These are phyloP conservation scores for Rutstroemia sp. DNA, from an alignment of 2,329 filamentous ascomycete genomes.

Conservation along the genomic window DNA sequence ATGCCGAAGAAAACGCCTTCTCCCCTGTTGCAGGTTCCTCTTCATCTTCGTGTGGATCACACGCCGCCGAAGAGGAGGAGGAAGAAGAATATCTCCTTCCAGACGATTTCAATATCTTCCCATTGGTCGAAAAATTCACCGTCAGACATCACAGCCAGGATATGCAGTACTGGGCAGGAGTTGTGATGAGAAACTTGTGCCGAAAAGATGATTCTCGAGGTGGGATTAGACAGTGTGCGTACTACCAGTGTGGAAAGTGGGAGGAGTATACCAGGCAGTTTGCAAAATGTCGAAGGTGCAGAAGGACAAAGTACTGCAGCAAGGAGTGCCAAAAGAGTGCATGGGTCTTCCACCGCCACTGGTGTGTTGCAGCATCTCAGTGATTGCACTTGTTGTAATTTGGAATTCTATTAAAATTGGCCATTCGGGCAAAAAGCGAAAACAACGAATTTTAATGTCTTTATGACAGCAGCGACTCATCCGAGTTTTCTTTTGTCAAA, in stretches of 20 bases:
- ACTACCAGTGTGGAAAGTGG: conserved; percentile 98
- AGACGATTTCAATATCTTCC: conserved; percentile 97
- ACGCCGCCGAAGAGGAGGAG: conserved; percentile 59
- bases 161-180: conserved; percentile 99
- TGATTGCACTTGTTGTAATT: conserved; percentile 6
- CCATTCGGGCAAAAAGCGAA: neutral
- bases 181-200: conserved; percentile 98
- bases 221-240: conserved; percentile 93
- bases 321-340: conserved; percentile 99
- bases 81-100: conserved; percentile 73
- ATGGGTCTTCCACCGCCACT: conserved; percentile 97
- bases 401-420: neutral
- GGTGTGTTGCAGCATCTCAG: conserved; percentile 70
- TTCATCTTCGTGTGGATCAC: conserved; percentile 29
- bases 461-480: conserved; percentile 5
- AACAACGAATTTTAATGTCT: conserved; percentile 5
- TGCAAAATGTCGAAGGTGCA: conserved; percentile 92
- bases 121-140: conserved; percentile 95
- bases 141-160: conserved; percentile 90
- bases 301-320: conserved; percentile 97
- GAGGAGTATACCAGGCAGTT: conserved; percentile 95
- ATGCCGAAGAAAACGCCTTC: conserved; percentile 52
- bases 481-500: conserved; percentile 5
- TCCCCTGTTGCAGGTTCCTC: conserved; percentile 25
- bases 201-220: conserved; percentile 93